Conservation (phyloP, 169 alveolate species). For the Eimeria sp. region DNA sequence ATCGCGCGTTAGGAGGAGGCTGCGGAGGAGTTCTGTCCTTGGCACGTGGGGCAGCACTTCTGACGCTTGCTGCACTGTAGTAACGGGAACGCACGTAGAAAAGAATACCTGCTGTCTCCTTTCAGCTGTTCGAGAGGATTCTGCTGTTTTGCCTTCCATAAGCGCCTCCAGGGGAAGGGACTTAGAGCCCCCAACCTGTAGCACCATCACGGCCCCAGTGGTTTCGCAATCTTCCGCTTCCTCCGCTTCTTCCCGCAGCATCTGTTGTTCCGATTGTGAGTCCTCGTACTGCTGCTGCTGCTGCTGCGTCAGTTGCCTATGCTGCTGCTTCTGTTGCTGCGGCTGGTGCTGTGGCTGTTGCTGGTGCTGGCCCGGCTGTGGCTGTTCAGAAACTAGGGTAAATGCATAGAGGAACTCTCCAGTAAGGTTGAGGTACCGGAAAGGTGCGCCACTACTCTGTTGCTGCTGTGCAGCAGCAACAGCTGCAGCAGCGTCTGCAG, state of each 20-base stretch:
- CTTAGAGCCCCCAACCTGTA: slow-evolving; percentile 51
- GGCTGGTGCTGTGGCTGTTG: slow-evolving; percentile 31
- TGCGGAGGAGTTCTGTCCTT: slow-evolving; percentile 46
- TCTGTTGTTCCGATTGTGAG: not conserved
- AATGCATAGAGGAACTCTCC: slow-evolving; percentile 79
- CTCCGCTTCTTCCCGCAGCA: not conserved
- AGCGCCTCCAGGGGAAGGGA: slow-evolving; percentile 74
- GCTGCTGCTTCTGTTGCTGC: slow-evolving; percentile 29
- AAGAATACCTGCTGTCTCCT: slow-evolving; percentile 71
- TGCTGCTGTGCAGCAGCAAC: slow-evolving; percentile 73
- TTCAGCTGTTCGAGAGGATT: slow-evolving; percentile 70
- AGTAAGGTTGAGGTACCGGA: slow-evolving; percentile 73
- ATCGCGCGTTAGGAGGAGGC: slow-evolving; percentile 75
- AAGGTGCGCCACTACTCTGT: slow-evolving; percentile 73
- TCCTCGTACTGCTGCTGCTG: slow-evolving; percentile 22
- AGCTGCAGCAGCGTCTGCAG: slow-evolving; percentile 65
- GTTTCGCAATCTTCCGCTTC: slow-evolving; percentile 57
- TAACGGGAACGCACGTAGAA: slow-evolving; percentile 53
- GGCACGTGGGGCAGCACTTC: slow-evolving; percentile 74
- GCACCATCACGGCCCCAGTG: slow-evolving; percentile 72
- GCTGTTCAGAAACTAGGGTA: slow-evolving; percentile 79
- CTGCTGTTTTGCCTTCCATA: slow-evolving; percentile 76
- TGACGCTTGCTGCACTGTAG: slow-evolving; percentile 40
- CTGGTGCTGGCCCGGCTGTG: slow-evolving; percentile 25
- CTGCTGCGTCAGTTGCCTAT: slow-evolving; percentile 4